Percentiles rank a stretch among this genome's conserved stretches.
phyloP scores from a whole-genome alignment of 1,284 basidiomycete species.

The Marasmius fiardii region DNA sequence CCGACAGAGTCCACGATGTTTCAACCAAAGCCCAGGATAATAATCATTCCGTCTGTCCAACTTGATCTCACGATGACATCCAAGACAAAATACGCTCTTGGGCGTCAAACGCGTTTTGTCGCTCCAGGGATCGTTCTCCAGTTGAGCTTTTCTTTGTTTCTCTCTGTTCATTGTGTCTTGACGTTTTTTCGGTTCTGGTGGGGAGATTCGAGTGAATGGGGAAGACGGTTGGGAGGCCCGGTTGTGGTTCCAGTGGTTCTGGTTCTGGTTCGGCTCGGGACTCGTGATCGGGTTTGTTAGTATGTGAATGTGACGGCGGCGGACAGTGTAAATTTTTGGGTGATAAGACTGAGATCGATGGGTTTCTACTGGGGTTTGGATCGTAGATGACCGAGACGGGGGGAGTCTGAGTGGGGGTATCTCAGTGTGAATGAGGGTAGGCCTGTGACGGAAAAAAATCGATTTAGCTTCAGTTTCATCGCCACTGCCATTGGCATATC shows the following conservation, averaged over 20 bases:
- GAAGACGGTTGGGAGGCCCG: not conserved
- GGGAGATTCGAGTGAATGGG: not conserved
- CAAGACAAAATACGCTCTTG: conserved; percentile 9
- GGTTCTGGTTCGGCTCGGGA: no score
- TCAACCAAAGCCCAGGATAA: conserved; percentile 10
- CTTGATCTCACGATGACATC: conserved; percentile 7
- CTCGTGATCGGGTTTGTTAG: no score
- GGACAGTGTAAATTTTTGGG: not conserved
- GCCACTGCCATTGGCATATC: no score
- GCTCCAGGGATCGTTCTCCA: conserved; percentile 8
- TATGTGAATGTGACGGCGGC: no score
- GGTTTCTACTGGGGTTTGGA: no score
- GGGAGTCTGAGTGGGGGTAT: not conserved
- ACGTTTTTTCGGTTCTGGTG: not conserved
- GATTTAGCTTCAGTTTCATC: no score
- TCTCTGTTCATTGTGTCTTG: conserved; percentile 6
- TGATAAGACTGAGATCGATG: not conserved
- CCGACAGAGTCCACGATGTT: conserved; percentile 6
- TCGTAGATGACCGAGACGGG: no score
- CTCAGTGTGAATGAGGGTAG: not conserved
- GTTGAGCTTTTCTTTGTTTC: conserved; percentile 6
- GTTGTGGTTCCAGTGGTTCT: no score
- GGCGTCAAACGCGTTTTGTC: conserved; percentile 7
- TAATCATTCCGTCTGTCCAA: conserved; percentile 11
- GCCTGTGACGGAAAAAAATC: no score